Conservation (phyloP, 2,329 filamentous ascomycete species). For the Ophiostoma angusticollis region DNA sequence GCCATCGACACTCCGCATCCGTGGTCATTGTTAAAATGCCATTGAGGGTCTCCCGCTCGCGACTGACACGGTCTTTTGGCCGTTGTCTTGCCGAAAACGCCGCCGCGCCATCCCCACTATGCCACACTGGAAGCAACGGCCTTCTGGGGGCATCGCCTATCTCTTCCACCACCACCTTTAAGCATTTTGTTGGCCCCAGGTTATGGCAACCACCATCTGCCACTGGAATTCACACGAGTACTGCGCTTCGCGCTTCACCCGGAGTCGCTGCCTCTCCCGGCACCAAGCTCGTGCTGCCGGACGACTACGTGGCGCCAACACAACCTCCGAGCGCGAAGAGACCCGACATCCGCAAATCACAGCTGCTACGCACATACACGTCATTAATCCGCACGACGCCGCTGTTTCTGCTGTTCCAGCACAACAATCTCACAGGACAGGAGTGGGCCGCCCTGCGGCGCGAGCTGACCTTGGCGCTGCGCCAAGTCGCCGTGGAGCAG, state of each 20-base stretch:
- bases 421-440: conserved; percentile 55
- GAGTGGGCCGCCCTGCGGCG: conserved; percentile 64
- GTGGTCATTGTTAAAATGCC: too few relatives aligned
- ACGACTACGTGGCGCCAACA: conserved; percentile 46
- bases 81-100: conserved; percentile 9
- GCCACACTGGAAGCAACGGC: too few relatives aligned
- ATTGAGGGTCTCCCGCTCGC: too few relatives aligned
- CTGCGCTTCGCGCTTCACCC: background rate
- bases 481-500: conserved; percentile 23
- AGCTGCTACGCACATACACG: conserved; percentile 75
- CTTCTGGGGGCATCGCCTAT: too few relatives aligned
- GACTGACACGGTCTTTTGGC: conserved; percentile 5
- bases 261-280: background rate
- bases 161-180: too few relatives aligned
- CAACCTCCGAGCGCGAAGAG: conserved; percentile 83
- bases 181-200: background rate
- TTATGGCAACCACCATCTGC: background rate
- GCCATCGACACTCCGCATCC: too few relatives aligned
- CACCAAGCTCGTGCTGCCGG: conserved; percentile 24
- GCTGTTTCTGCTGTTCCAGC: conserved; percentile 69
- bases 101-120: too few relatives aligned
- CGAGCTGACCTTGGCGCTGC: conserved; percentile 44
- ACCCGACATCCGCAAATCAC: conserved; percentile 77
- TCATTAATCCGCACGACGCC: conserved; percentile 77
- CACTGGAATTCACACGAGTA: conserved; percentile 7